phyloP scores from a whole-genome alignment of 371 early-diverging fungal genomes.

The Rhizopus sp. region DNA sequence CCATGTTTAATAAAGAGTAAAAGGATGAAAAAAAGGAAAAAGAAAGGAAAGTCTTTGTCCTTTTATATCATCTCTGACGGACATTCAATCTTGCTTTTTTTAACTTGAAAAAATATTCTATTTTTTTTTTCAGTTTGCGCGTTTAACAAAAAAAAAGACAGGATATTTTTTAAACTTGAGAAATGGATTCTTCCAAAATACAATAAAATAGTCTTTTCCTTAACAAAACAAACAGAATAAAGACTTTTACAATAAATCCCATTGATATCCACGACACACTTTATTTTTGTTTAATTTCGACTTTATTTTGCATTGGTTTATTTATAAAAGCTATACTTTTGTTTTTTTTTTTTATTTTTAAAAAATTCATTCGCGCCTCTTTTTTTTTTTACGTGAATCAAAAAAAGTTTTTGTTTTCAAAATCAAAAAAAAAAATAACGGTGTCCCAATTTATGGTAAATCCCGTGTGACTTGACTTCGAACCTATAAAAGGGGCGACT shows the following conservation, averaged over 20 bases:
- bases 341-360: neutral
- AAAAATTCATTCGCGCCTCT: neutral
- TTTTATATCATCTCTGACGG: constrained; percentile 21
- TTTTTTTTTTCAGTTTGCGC: neutral
- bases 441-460: neutral
- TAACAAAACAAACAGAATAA: too few relatives aligned
- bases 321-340: neutral
- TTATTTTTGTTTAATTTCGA: too few relatives aligned
- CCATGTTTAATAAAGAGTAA: constrained; percentile 61
- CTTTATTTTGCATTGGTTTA: neutral
- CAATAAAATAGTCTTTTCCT: too few relatives aligned
- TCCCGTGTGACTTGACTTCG: constrained; percentile 16
- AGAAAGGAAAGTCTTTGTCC: constrained; percentile 16
- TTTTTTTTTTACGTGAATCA: constrained; percentile 7
- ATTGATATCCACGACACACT: too few relatives aligned
- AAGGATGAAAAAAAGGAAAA: constrained; percentile 10
- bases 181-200: too few relatives aligned
- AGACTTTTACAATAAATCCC: too few relatives aligned
- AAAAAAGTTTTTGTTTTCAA: constrained; percentile 17
- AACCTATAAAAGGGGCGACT: constrained; percentile 19
- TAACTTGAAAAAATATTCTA: constrained; percentile 3
- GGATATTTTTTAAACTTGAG: too few relatives aligned
- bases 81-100: constrained; percentile 14
- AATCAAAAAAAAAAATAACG: constrained; percentile 8
- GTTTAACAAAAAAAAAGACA: neutral